These are phyloP conservation scores for Flaveria bidentis DNA, from an alignment of 129 eudicot genomes.

Conservation along the genomic window DNA sequence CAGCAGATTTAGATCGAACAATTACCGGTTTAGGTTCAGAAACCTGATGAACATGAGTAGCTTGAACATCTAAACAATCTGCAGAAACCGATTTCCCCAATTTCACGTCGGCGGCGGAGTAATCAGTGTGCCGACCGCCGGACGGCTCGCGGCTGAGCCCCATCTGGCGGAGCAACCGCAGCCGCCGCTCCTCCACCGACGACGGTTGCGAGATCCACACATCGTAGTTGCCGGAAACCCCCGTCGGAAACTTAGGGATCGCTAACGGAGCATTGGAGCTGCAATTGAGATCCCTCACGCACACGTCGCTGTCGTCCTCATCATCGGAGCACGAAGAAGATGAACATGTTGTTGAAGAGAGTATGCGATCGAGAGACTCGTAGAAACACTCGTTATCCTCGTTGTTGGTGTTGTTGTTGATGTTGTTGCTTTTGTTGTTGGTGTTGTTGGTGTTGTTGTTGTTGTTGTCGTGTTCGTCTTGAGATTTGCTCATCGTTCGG, in stretches of 20 bases:
- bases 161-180: slow-evolving; percentile 66
- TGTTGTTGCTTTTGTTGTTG: slow-evolving; percentile 32
- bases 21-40: slow-evolving; percentile 28
- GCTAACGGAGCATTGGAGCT: slow-evolving; percentile 30
- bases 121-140: slow-evolving; percentile 10
- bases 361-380: slow-evolving; percentile 90
- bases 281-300: slow-evolving; percentile 22
- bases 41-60: background rate
- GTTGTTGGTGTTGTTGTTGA: slow-evolving; percentile 33
- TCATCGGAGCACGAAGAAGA: slow-evolving; percentile 57
- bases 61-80: slow-evolving; percentile 36
- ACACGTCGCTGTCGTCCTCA: slow-evolving; percentile 34
- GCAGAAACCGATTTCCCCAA: slow-evolving; percentile 52
- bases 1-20: slow-evolving; percentile 60
- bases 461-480: slow-evolving; percentile 46
- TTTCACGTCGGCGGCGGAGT: slow-evolving; percentile 24
- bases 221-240: slow-evolving; percentile 63
- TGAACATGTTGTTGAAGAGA: slow-evolving; percentile 83
- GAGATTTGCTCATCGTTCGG: slow-evolving; percentile 81
- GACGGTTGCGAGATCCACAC: slow-evolving; percentile 86
- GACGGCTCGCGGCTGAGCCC: slow-evolving; percentile 49
- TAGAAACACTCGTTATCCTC: slow-evolving; percentile 55
- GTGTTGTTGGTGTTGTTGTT: background rate
- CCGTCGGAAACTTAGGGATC: slow-evolving; percentile 52
- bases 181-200: slow-evolving; percentile 82